These are phyloP conservation scores for Saussurea involucrata DNA, from an alignment of 129 eudicot species.

Conservation along the genomic window DNA sequence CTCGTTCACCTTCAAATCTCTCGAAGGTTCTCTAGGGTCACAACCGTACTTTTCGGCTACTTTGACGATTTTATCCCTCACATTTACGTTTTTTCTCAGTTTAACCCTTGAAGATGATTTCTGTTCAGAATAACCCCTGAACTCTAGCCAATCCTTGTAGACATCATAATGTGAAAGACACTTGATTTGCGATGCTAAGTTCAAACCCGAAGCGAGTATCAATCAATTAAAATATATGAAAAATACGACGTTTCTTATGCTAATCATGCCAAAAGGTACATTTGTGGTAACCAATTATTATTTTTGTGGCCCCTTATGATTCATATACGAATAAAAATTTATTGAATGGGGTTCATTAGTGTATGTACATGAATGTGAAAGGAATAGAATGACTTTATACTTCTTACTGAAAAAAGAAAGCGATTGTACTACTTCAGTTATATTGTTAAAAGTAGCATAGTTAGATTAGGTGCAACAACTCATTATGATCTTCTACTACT, in stretches of 20 bases:
- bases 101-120: not conserved
- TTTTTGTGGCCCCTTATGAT: not conserved
- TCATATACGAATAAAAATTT: not conserved
- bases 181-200: not conserved
- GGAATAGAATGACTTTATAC: not conserved
- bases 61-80: not conserved
- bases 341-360: not conserved
- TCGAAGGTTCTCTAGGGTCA: slow-evolving; percentile 23
- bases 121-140: not conserved
- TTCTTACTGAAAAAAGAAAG: not conserved
- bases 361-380: not conserved
- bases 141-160: not conserved
- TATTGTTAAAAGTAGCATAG: not conserved
- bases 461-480: not conserved
- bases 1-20: slow-evolving; percentile 12
- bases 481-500: not conserved
- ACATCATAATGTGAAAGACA: not conserved
- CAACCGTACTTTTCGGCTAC: not conserved
- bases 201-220: not conserved
- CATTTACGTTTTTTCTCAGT: not conserved
- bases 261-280: not conserved
- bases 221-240: not conserved
- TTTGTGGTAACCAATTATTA: not conserved
- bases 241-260: not conserved
- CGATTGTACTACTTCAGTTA: not conserved